Base-by-base conservation (phyloP, 768 basidiomycete species). In the Podaxis rugospora region DNA sequence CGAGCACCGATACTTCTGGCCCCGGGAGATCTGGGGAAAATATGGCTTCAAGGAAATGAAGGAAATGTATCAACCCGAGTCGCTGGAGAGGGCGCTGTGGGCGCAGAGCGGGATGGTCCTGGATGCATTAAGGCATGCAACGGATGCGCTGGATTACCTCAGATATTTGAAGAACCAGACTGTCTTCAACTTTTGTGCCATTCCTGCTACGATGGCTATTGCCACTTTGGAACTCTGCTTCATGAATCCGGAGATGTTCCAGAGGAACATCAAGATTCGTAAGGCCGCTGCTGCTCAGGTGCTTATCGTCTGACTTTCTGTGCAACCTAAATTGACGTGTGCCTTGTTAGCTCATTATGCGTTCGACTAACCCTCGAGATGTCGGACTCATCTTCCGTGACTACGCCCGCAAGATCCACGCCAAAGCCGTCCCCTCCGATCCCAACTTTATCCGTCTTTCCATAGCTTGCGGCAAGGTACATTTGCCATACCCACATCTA, bases 131-230 rank as follows among this genome's bases (percentile, higher is more conserved):
- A 73, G 91, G 32, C 96, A 99, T 66, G 79, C 89, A 5, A 83
- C 84, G 35, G 94, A 96, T 70, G 80, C 91, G 16, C 76, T 99
- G 69, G 96, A 98, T 71, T 98, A 98, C 72, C 82, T 98, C 65
- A 79, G 83, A 42, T 73, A 97, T 49, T 77, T 98, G 68, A 89
- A 84, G 72, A 95, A 92, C 75, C 95, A 98, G 76, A 90, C 82
- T 59, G 87, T 97, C 18, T 98, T 98, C 81, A 92, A 92, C 70
- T 98, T 98, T 74, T 94, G 92, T 66, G 93, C 96, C 0, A 91
- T 98, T 61, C 96, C 96, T 5, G 91, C 88, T 16, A 83, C 88
- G 11, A 98, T 98, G 95, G 95, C 96, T 0, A 89, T 99, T 64
- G 95, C 96, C 9, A 98, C 96, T 6, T 81, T 99, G 21, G 84